These are phyloP conservation scores for Lachancea waltii DNA, from an alignment of 805 yeast species.

Conservation along the genomic window DNA sequence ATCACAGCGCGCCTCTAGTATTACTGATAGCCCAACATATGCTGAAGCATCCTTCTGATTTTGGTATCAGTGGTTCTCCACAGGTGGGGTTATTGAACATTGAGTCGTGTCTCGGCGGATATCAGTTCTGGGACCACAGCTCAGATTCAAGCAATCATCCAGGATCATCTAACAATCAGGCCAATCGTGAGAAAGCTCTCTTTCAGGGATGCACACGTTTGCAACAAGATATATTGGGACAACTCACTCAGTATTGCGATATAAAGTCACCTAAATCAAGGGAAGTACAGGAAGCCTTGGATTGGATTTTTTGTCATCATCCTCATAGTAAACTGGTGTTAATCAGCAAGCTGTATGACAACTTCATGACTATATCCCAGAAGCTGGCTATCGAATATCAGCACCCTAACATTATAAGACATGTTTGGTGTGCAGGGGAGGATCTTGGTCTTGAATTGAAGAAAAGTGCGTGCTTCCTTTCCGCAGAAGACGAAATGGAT, in stretches of 20 bases:
- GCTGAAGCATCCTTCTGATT: conserved; percentile 27
- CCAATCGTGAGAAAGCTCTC: conserved; percentile 26
- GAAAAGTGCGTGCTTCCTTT: conserved; percentile 10
- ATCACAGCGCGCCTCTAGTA: conserved; percentile 49
- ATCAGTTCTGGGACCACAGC: conserved; percentile 38
- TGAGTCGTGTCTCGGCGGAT: conserved; percentile 37
- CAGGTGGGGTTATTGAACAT: conserved; percentile 31
- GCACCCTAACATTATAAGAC: conserved; percentile 54
- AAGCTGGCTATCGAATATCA: conserved; percentile 46
- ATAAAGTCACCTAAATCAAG: conserved; percentile 35
- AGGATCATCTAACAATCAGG: conserved; percentile 14
- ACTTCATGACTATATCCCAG: conserved; percentile 46
- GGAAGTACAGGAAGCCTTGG: conserved; percentile 36
- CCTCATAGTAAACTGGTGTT: conserved; percentile 42
- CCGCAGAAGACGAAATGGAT: background rate
- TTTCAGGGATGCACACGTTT: conserved; percentile 25
- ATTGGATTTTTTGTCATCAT: conserved; percentile 37
- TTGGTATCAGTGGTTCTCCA: conserved; percentile 16
- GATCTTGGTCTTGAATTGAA: conserved; percentile 22
- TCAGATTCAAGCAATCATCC: conserved; percentile 13
- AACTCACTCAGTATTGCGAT: conserved; percentile 35
- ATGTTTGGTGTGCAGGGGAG: conserved; percentile 44
- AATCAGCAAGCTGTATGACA: conserved; percentile 45
- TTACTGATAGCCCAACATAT: conserved; percentile 42
- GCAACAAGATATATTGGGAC: conserved; percentile 22